Evolutionary conservation across 2,329 filamentous ascomycete species (phyloP).

Genomic region (Sclerotiophoma versabilis): DNA sequence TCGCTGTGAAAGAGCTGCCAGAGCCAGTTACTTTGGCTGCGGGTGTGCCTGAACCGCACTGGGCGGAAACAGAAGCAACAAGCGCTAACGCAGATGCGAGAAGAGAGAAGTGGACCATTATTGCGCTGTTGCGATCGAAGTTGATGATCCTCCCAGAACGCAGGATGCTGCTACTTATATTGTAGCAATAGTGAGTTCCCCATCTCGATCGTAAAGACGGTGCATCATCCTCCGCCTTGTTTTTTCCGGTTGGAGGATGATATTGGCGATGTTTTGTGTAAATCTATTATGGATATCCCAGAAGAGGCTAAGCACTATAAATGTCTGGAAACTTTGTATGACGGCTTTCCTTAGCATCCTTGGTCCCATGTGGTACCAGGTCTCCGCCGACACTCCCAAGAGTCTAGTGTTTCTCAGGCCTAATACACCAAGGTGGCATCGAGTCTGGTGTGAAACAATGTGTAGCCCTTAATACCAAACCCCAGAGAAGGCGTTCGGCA

Average conservation of each 20-base stretch:
- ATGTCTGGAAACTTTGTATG: neutral
- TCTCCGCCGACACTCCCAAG: neutral
- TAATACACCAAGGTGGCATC: conserved; percentile 3
- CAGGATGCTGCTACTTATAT: conserved; percentile 4
- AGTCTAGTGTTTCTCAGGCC: neutral
- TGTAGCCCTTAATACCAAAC: conserved; percentile 7
- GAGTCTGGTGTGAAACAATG: conserved; percentile 11
- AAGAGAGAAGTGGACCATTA: conserved; percentile 49
- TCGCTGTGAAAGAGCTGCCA: conserved; percentile 55
- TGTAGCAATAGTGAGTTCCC: neutral
- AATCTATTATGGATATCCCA: conserved; percentile 1
- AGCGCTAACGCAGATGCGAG: conserved; percentile 55
- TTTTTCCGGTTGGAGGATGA: conserved; percentile 11
- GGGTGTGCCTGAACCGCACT: conserved; percentile 59
- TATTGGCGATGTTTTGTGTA: conserved; percentile 7
- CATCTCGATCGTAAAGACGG: neutral
- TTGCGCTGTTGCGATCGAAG: neutral
- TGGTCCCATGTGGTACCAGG: conserved; percentile 1
- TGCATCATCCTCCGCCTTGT: neutral
- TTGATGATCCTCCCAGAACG: neutral
- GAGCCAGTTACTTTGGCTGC: conserved; percentile 59
- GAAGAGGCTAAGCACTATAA: neutral
- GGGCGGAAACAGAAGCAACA: conserved; percentile 47
- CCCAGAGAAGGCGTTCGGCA: neutral
- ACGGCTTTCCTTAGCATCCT: conserved; percentile 10